Percentiles rank a stretch among this genome's conserved stretches.
phyloP scores from a whole-genome alignment of 1,284 basidiomycete species.

The Tremellales sp. region DNA sequence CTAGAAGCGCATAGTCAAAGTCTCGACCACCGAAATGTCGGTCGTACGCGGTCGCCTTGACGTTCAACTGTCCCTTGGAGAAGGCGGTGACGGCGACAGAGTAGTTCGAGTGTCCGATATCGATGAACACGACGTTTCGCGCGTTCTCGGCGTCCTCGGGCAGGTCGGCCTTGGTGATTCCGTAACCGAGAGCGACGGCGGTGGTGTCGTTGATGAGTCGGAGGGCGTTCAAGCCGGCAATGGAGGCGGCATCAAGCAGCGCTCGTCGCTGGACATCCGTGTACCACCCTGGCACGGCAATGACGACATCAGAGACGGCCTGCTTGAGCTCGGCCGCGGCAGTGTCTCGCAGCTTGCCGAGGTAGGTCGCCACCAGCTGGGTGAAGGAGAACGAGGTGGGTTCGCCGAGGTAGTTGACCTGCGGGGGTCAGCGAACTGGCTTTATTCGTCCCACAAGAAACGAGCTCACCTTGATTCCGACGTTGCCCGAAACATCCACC shows the following conservation, averaged over 20 bases:
- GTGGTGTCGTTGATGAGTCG: constrained; percentile 94
- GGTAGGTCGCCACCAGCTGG: constrained; percentile 79
- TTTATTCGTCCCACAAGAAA: not conserved
- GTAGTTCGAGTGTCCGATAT: constrained; percentile 85
- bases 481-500: constrained; percentile 72
- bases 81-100: constrained; percentile 82
- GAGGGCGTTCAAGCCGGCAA: constrained; percentile 81
- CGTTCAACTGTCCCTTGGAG: constrained; percentile 81
- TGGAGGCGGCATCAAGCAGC: constrained; percentile 76
- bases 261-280: constrained; percentile 86
- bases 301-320: constrained; percentile 80
- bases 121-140: constrained; percentile 82
- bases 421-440: constrained; percentile 7
- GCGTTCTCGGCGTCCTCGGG: constrained; percentile 72
- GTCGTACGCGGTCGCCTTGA: constrained; percentile 84
- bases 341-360: constrained; percentile 82
- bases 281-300: constrained; percentile 92
- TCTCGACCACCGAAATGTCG: constrained; percentile 88
- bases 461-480: constrained; percentile 71
- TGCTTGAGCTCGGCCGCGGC: constrained; percentile 77
- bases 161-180: constrained; percentile 92
- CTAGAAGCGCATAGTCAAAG: constrained; percentile 81
- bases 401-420: constrained; percentile 87
- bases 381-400: constrained; percentile 70
- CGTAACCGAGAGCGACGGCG: constrained; percentile 87